Evolutionary conservation across 441 rosid species (phyloP).

Genomic region (Bruguiera hainesii): DNA sequence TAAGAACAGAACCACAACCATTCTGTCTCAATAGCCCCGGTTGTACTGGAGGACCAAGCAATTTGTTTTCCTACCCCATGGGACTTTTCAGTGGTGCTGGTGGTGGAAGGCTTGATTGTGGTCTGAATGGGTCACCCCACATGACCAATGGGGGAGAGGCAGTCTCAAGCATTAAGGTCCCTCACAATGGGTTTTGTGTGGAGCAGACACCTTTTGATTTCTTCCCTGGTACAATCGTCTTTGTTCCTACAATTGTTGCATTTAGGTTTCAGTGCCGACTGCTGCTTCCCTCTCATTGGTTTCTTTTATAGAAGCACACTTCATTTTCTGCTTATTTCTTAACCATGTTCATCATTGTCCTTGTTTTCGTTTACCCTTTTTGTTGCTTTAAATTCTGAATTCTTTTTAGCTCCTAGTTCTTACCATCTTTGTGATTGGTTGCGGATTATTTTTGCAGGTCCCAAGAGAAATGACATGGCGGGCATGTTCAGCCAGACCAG

Average conservation of each 20-base stretch:
- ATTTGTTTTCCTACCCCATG: slow-evolving; percentile 31
- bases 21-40: slow-evolving; percentile 18
- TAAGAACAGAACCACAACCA: slow-evolving; percentile 14
- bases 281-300: slow-evolving; percentile 1
- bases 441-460: slow-evolving; percentile 25
- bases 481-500: slow-evolving; percentile 34
- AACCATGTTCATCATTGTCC: neutral
- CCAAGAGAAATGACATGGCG: slow-evolving; percentile 43
- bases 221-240: slow-evolving; percentile 34
- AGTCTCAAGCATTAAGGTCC: slow-evolving; percentile 21
- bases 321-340: neutral
- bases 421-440: slow-evolving; percentile 9
- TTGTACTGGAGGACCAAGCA: slow-evolving; percentile 17
- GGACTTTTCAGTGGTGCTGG: slow-evolving; percentile 30
- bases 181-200: slow-evolving; percentile 27
- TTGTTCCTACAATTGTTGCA: slow-evolving; percentile 5
- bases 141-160: slow-evolving; percentile 24
- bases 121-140: slow-evolving; percentile 23
- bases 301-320: neutral
- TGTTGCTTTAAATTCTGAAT: slow-evolving; percentile 14
- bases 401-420: neutral
- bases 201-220: slow-evolving; percentile 48
- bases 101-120: slow-evolving; percentile 20
- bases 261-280: slow-evolving; percentile 19
- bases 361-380: slow-evolving; percentile 10